Base-by-base conservation (phyloP, 2,329 filamentous ascomycete genomes). In the Ustulina deusta region DNA sequence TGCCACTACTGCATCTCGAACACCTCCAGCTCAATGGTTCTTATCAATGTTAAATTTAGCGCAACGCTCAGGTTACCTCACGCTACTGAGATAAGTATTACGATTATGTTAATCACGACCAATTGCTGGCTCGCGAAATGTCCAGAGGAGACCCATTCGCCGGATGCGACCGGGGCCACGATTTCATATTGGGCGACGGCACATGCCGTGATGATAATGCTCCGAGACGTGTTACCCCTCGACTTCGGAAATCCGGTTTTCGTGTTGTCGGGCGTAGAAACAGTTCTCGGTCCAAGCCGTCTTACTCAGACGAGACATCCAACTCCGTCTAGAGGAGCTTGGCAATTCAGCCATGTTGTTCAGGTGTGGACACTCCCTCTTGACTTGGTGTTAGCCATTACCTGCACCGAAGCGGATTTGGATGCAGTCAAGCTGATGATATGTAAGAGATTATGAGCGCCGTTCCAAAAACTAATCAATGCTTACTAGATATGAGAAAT, bases 271-370 rank as follows among this genome's bases (percentile, higher is more conserved):
- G 44, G 10, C 44, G 11, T 38, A 44, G 13, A 48, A 20, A 17
- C 36, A 32, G 46, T 6, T 38, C 29, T 20, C 29, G 34, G 32
- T 15, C 6, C 15, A 44, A n/a, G 27, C n/a, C 27, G 25, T 59
- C 61, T 64, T 64, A 59, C 36, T 52, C 62, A 64, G 62, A 64
- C 46, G 25, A 52, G 44, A 10, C 32, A 17, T 44, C 25, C 22
- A 22, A 25, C 34, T 51, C 7, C 2, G 27, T 38, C 10, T 7
- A 25, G 15, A 51, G 17, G 20, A 36, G 34, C 42, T 57, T 51
- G 52, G 61, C 52, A 51, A 17, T 63, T 57, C 52, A 51, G 42
- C 61, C 44, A 27, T 51, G 6, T 29, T 9, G 13, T n/a, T 9
- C 13, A 51, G 25, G 48, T 32, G 48, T 29, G 48, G 9, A 51